phyloP scores from a whole-genome alignment of 1,284 basidiomycete genomes.

The Pyrrhoderma noxium region DNA sequence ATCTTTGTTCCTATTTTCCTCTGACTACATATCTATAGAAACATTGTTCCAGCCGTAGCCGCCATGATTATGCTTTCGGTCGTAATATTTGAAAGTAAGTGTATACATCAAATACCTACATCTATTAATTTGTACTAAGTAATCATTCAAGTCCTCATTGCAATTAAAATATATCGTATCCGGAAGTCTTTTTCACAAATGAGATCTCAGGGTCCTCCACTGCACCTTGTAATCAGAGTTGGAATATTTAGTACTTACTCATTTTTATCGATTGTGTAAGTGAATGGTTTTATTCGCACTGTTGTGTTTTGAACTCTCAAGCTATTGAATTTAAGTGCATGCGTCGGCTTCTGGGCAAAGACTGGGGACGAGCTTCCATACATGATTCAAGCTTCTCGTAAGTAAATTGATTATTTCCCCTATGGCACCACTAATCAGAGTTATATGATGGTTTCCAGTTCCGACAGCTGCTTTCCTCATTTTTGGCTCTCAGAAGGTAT shows the following conservation, averaged over 20 bases:
- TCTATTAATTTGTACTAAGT: background rate
- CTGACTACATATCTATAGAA: too few relatives aligned
- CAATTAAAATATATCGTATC: conserved; percentile 10
- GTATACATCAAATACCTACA: too few relatives aligned
- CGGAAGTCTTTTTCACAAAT: conserved; percentile 6
- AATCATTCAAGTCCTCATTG: conserved; percentile 11
- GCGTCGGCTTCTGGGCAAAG: conserved; percentile 13
- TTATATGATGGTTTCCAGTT: too few relatives aligned
- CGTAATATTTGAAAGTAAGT: conserved; percentile 8
- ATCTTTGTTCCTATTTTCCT: too few relatives aligned
- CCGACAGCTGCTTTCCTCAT: conserved; percentile 15
- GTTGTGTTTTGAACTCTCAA: background rate
- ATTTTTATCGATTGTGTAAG: conserved; percentile 11
- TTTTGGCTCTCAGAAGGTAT: conserved; percentile 13
- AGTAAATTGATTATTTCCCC: background rate
- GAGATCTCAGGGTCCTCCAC: background rate
- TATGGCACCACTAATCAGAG: too few relatives aligned
- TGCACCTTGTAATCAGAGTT: conserved; percentile 7
- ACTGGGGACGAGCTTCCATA: conserved; percentile 11
- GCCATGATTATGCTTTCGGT: conserved; percentile 8
- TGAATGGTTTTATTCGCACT: background rate
- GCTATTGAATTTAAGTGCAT: too few relatives aligned
- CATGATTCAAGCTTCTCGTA: conserved; percentile 16
- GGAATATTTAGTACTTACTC: conserved; percentile 13
- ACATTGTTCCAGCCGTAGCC: conserved; percentile 9